These are phyloP conservation scores for Bipolaris sorokiniana DNA, from an alignment of 2,329 filamentous ascomycete genomes.

Conservation along the genomic window DNA sequence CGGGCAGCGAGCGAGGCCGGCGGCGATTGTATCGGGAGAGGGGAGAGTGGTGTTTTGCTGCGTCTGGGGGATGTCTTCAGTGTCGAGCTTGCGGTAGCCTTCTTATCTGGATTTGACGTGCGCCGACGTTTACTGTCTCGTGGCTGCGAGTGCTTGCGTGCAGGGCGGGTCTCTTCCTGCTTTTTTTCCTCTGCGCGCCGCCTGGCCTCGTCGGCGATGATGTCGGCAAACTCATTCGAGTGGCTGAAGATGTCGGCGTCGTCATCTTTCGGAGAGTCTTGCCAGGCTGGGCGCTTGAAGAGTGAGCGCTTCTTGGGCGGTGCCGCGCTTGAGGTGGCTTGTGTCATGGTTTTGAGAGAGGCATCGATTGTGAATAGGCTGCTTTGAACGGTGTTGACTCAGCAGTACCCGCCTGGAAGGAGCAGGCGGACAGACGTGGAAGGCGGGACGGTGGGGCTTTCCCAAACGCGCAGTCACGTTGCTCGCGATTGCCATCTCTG, in stretches of 20 bases:
- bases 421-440: neutral
- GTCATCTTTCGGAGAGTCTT: conserved; percentile 48
- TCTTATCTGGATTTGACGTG: conserved; percentile 24
- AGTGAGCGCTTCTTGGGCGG: conserved; percentile 55
- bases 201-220: conserved; percentile 49
- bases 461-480: conserved; percentile 44
- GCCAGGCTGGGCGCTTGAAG: conserved; percentile 63
- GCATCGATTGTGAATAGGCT: conserved; percentile 10
- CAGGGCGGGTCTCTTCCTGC: conserved; percentile 13
- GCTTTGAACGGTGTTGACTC: neutral
- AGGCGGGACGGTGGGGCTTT: conserved; percentile 4
- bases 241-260: conserved; percentile 53
- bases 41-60: conserved; percentile 35
- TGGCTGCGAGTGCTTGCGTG: conserved; percentile 11
- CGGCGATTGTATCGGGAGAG: conserved; percentile 18
- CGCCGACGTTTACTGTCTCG: conserved; percentile 32
- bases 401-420: neutral
- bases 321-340: conserved; percentile 23
- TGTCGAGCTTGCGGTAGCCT: conserved; percentile 9
- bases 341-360: conserved; percentile 34
- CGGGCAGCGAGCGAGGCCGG: conserved; percentile 35
- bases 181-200: conserved; percentile 37
- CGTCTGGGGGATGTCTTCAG: conserved; percentile 24
- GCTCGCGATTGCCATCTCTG: conserved; percentile 18
- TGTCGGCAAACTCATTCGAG: conserved; percentile 47